Base-by-base conservation (phyloP, 495 filamentous ascomycete species). In the Aspergillus ellipticus region DNA sequence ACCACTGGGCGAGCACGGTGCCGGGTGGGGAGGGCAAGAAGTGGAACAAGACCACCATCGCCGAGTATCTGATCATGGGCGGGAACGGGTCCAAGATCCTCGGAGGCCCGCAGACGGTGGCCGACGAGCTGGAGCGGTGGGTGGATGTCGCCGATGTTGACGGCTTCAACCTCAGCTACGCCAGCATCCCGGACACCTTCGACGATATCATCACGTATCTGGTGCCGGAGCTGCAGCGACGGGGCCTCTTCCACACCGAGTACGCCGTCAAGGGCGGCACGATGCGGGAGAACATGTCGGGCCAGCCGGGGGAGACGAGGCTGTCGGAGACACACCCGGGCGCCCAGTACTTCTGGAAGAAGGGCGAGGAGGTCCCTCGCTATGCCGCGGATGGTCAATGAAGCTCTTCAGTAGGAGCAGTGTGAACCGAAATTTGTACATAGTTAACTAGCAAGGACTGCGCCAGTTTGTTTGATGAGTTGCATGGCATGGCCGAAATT, bases 1-100 rank as follows among this genome's bases (percentile, higher is more conserved):
- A 75, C 49, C 72, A 69, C 35, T 72, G 60, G 59, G 59, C 69
- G 4, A 49, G 47, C 6, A 70, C 67, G 2, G 69, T 74, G 6
- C 68, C 68, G 0, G 68, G 70, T 15, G 67, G 62, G 15, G 70
- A 68, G 21, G 62, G 76, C 58, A 42, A 70, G 61, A 84, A 82
- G 67, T 88, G 85, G 85, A 85, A 82, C 9, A 85, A 84, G 72
- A 70, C 73, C 43, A 81, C 79, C 0, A 76, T 89, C 21, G 84
- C 81, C 0, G 76, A 86, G 63, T 82, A 85, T 59, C 61, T 89
- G 51, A 78, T 72, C 41, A 66, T 87, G 8, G 85, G 85, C 0
- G 84, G 84, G 1, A 71, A 73, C 51, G 83, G 81, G 0, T 73
- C 78, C 0, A 79, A 81, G n/a, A 68, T 74, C 5, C 74, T 85